Percentiles rank a stretch among this genome's conserved stretches.
These are phyloP conservation scores for Mycena sp. DNA, from an alignment of 1,284 basidiomycete species.

Conservation along the genomic window DNA sequence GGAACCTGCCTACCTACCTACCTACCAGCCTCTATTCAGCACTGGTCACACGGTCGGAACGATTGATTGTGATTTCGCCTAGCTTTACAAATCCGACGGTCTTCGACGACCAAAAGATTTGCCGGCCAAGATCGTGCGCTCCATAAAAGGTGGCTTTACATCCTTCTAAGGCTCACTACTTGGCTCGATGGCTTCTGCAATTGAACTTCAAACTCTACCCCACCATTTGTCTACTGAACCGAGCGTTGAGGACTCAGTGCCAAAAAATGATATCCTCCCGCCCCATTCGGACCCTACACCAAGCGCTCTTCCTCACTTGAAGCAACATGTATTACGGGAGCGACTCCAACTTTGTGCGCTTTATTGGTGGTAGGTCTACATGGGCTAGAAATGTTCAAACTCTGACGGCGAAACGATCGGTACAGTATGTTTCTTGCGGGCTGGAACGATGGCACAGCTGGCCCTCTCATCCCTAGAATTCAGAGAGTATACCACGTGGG, in stretches of 20 bases:
- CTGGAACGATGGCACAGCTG: constrained; percentile 36
- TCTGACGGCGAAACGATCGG: neutral
- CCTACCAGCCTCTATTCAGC: too few species aligned
- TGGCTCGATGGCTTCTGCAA: constrained; percentile 12
- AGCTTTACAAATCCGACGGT: too few species aligned
- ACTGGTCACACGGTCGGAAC: too few species aligned
- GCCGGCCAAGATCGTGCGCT: too few species aligned
- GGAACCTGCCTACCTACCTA: too few species aligned
- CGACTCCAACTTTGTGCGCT: constrained; percentile 24
- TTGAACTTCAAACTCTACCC: constrained; percentile 19
- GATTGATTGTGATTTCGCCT: too few species aligned
- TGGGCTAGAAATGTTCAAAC: too few species aligned
- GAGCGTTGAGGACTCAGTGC: neutral
- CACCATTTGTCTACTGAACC: neutral
- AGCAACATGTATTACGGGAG: constrained; percentile 24
- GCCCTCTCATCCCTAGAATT: constrained; percentile 65
- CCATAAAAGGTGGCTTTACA: too few species aligned
- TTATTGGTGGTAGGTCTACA: constrained; percentile 24
- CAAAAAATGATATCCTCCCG: neutral
- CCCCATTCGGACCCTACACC: neutral
- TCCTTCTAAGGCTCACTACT: too few species aligned
- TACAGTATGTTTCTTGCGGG: constrained; percentile 20
- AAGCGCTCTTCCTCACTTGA: neutral
- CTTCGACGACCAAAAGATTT: too few species aligned
- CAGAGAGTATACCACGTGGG: constrained; percentile 62